Percentiles rank a stretch among this genome's conserved stretches.
These are phyloP conservation scores for Theobroma cacao DNA, from an alignment of 345 rosid genomes.

Conservation along the genomic window DNA sequence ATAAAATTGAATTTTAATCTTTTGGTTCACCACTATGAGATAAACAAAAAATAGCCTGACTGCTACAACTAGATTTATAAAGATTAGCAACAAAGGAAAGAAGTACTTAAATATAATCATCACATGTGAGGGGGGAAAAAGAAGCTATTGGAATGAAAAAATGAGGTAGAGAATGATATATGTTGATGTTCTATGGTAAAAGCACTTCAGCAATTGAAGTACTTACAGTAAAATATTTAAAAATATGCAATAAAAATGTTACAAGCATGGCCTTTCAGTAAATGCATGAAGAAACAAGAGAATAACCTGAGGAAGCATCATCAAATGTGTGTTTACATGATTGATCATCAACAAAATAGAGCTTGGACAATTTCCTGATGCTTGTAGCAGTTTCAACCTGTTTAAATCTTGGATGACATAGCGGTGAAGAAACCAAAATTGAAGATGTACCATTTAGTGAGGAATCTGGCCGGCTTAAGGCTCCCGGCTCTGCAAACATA, in stretches of 20 bases:
- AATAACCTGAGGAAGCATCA: slow-evolving; percentile 40
- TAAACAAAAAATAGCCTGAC: neutral
- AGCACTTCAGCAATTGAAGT: neutral
- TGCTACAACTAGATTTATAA: neutral
- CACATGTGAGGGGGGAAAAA: neutral
- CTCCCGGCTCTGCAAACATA: slow-evolving; percentile 45
- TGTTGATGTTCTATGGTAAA: neutral
- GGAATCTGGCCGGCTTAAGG: slow-evolving; percentile 48
- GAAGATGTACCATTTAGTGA: slow-evolving; percentile 45
- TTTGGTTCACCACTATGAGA: neutral
- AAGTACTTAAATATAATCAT: neutral
- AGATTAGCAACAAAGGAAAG: neutral
- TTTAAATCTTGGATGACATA: slow-evolving; percentile 49
- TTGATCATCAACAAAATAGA: slow-evolving; percentile 36
- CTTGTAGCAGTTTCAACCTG: slow-evolving; percentile 30
- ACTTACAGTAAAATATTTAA: neutral
- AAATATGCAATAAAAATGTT: neutral
- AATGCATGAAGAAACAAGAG: neutral
- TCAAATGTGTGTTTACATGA: slow-evolving; percentile 31
- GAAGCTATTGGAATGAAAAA: neutral
- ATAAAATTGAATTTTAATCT: neutral
- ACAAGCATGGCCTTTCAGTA: neutral
- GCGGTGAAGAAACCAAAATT: slow-evolving; percentile 46
- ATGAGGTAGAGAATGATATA: neutral
- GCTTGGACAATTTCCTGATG: slow-evolving; percentile 42